Evolutionary conservation across 495 filamentous ascomycete genomes (phyloP).

Genomic region (Aspergillus diversus): DNA sequence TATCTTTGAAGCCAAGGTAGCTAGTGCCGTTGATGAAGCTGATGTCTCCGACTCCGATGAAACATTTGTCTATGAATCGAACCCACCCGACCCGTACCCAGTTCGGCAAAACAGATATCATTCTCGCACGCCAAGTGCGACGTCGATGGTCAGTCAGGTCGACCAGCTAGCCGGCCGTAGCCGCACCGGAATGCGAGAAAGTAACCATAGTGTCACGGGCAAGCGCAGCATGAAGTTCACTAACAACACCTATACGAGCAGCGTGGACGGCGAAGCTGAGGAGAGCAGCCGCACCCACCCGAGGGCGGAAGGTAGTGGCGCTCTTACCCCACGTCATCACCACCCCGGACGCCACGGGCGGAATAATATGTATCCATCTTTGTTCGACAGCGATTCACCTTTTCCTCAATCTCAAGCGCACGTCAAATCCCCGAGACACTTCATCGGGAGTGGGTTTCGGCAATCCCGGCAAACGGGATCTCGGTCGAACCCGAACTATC

Average conservation of each 20-base stretch:
- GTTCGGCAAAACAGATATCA: slow-evolving; percentile 81
- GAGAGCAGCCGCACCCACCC: slow-evolving; percentile 64
- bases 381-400: slow-evolving; percentile 80
- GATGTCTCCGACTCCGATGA: slow-evolving; percentile 97
- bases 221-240: slow-evolving; percentile 99
- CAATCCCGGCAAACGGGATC: slow-evolving; percentile 39
- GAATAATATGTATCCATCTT: slow-evolving; percentile 66
- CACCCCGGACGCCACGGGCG: slow-evolving; percentile 76
- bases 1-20: slow-evolving; percentile 95
- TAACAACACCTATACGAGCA: slow-evolving; percentile 72
- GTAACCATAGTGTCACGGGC: slow-evolving; percentile 66
- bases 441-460: slow-evolving; percentile 39
- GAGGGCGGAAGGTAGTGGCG: slow-evolving; percentile 61
- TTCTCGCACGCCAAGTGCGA: slow-evolving; percentile 92
- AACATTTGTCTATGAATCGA: slow-evolving; percentile 99
- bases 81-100: slow-evolving; percentile 80
- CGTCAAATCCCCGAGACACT: slow-evolving; percentile 66
- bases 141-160: slow-evolving; percentile 82
- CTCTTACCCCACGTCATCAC: slow-evolving; percentile 70
- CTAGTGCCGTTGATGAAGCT: slow-evolving; percentile 88
- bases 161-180: slow-evolving; percentile 69
- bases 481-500: slow-evolving; percentile 42
- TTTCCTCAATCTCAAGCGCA: slow-evolving; percentile 52
- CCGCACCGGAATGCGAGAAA: slow-evolving; percentile 63
- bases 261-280: slow-evolving; percentile 64